These are phyloP conservation scores for Verticillium nonalfalfae DNA, from an alignment of 2,329 filamentous ascomycete species.

Conservation along the genomic window DNA sequence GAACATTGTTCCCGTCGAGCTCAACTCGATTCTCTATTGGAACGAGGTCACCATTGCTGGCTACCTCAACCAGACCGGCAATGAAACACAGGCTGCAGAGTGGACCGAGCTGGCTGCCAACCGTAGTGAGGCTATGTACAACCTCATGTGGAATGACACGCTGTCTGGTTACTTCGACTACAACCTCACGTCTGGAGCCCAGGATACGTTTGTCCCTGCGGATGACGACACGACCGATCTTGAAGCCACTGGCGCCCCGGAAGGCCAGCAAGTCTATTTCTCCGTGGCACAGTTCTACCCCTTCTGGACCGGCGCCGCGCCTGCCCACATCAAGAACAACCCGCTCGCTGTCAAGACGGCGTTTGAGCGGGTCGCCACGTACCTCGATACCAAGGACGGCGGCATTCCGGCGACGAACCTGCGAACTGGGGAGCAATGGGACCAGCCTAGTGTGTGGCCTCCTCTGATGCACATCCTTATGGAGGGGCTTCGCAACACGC, in stretches of 20 bases:
- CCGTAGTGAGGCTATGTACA: conserved; percentile 56
- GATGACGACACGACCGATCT: conserved; percentile 37
- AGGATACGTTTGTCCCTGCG: conserved; percentile 46
- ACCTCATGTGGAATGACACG: conserved; percentile 58
- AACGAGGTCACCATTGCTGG: conserved; percentile 54
- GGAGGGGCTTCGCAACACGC: conserved; percentile 53
- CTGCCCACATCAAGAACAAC: conserved; percentile 48
- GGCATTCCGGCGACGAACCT: conserved; percentile 59
- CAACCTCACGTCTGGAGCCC: conserved; percentile 53
- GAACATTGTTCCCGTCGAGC: conserved; percentile 55
- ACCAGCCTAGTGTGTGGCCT: conserved; percentile 65
- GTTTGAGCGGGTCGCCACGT: conserved; percentile 44
- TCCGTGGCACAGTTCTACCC: conserved; percentile 57
- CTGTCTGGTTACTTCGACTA: conserved; percentile 63
- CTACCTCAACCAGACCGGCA: conserved; percentile 46
- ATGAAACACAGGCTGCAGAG: conserved; percentile 37
- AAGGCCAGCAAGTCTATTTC: conserved; percentile 51
- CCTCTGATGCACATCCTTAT: conserved; percentile 60
- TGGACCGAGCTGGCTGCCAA: conserved; percentile 44
- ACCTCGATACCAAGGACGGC: conserved; percentile 45
- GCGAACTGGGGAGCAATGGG: conserved; percentile 59
- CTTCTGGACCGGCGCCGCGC: conserved; percentile 63
- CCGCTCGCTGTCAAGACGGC: conserved; percentile 49
- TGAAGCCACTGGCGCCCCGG: conserved; percentile 39
- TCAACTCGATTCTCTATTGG: conserved; percentile 63